Percentiles rank a stretch among this genome's conserved stretches.
phyloP scores from a whole-genome alignment of 495 filamentous ascomycete genomes.

The Daldinia decipiens region DNA sequence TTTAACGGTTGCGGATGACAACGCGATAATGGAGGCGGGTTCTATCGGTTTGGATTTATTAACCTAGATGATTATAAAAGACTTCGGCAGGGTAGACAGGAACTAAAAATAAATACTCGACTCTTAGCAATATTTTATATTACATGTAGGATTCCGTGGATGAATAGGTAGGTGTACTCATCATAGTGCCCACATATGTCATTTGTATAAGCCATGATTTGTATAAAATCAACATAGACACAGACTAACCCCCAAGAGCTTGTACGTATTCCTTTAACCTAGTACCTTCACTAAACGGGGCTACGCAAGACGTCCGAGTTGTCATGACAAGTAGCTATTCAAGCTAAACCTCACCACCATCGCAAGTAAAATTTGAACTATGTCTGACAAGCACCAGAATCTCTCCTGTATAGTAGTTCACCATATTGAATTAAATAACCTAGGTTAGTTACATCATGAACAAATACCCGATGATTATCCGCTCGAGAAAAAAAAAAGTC shows the following conservation, averaged over 20 bases:
- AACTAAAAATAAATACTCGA: constrained; percentile 34
- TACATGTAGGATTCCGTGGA: background rate
- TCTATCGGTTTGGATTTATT: constrained; percentile 32
- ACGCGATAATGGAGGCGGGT: constrained; percentile 15
- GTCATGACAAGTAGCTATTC: background rate
- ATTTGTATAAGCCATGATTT: background rate
- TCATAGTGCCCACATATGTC: too few species aligned
- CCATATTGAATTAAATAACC: background rate
- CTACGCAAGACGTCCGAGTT: background rate
- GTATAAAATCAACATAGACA: background rate
- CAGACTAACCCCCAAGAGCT: background rate
- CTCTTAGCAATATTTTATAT: constrained; percentile 21
- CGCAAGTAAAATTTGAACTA: background rate
- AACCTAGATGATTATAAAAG: constrained; percentile 31
- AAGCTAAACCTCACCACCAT: background rate
- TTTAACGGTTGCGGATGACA: constrained; percentile 34
- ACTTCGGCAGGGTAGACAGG: constrained; percentile 16
- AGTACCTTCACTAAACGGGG: background rate
- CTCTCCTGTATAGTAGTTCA: background rate
- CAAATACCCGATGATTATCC: background rate
- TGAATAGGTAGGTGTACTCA: background rate
- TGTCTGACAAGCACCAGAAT: background rate
- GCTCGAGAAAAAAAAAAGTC: background rate
- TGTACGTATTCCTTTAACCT: background rate
- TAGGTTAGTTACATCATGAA: background rate